Base-by-base conservation (phyloP, 441 rosid species). In the Eruca vesicaria region DNA sequence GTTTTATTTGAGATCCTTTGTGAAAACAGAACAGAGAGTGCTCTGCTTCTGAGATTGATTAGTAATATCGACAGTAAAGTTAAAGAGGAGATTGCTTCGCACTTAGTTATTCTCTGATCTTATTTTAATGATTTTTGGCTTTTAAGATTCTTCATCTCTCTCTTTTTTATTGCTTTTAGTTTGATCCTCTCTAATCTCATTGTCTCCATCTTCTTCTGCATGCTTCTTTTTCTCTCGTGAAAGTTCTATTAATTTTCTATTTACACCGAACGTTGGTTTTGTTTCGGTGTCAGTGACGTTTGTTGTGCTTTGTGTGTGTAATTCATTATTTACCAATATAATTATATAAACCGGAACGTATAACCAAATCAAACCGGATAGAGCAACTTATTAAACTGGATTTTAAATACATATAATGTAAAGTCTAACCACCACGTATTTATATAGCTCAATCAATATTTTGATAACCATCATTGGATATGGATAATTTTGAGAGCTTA, bases 11-110 rank as follows among this genome's bases (percentile, higher is more conserved):
- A 2, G 76, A 70, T 70, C 66, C 76, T 64, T 69, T 52, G 3
- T 50, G 56, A 50, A 50, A 52, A 18, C 58, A 52, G 58, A 64
- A 70, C 72, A 66, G 52, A 78, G 77, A 78, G 16, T 78, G 36
- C 64, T 77, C 77, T 78, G 77, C 28, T 72, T 72, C 50, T 18
- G 36, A 26, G 50, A 71, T 75, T 19, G 20, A 56, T 69, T 63
- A 63, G 36, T 69, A 16, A 55, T 50, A 50, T 69, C 66, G 60
- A 69, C 53, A 43, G 56, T 56, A 76, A 64, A 75, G 59, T 26
- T 41, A 61, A 75, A 75, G 75, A 56, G 1, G 75, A 67, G 65
- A 61, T 78, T 67, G 11, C 71, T 71, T 65, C 3, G 31, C 6
- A 9, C 23, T 69, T 16, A 62, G 16, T 68, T 62, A 65, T 73